Evolutionary conservation across 352 stramenopile genomes (phyloP).

Genomic region (Phytophthora cactorum): DNA sequence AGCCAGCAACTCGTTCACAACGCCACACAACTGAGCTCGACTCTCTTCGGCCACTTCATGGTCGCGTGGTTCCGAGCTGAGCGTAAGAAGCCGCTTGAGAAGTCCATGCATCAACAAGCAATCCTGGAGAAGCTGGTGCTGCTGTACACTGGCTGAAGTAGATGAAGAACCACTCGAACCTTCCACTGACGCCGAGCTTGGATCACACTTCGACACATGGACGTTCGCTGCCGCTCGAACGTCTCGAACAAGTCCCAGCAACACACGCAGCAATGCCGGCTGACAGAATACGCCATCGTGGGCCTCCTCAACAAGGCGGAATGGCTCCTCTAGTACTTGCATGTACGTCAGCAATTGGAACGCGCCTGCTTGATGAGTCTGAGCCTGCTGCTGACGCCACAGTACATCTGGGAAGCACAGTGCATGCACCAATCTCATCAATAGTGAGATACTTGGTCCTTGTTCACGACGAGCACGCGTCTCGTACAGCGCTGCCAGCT

Average conservation of each 20-base stretch:
- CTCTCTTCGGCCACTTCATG: slow-evolving; percentile 31
- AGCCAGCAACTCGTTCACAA: slow-evolving; percentile 47
- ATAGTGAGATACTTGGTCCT: slow-evolving; percentile 28
- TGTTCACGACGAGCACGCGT: slow-evolving; percentile 36
- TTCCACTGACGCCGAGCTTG: slow-evolving; percentile 34
- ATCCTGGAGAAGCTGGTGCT: slow-evolving; percentile 63
- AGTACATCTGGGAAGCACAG: slow-evolving; percentile 56
- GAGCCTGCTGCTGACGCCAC: slow-evolving; percentile 42
- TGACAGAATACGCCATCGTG: slow-evolving; percentile 42
- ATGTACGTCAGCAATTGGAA: slow-evolving; percentile 47
- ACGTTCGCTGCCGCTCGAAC: slow-evolving; percentile 54
- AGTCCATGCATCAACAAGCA: slow-evolving; percentile 61
- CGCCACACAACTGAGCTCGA: slow-evolving; percentile 30
- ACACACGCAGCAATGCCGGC: slow-evolving; percentile 49
- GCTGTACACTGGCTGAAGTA: slow-evolving; percentile 45
- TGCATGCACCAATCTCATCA: slow-evolving; percentile 51
- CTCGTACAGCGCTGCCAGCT: slow-evolving; percentile 48
- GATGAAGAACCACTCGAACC: slow-evolving; percentile 15
- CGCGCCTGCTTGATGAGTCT: slow-evolving; percentile 16
- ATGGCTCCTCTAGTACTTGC: slow-evolving; percentile 61
- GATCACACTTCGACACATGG: slow-evolving; percentile 50
- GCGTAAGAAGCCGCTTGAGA: slow-evolving; percentile 37
- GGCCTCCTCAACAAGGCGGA: slow-evolving; percentile 55
- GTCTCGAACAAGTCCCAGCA: slow-evolving; percentile 45
- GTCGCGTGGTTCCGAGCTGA: slow-evolving; percentile 19